Evolutionary conservation across 345 rosid species (phyloP).

Genomic region (Arabis alpina): DNA sequence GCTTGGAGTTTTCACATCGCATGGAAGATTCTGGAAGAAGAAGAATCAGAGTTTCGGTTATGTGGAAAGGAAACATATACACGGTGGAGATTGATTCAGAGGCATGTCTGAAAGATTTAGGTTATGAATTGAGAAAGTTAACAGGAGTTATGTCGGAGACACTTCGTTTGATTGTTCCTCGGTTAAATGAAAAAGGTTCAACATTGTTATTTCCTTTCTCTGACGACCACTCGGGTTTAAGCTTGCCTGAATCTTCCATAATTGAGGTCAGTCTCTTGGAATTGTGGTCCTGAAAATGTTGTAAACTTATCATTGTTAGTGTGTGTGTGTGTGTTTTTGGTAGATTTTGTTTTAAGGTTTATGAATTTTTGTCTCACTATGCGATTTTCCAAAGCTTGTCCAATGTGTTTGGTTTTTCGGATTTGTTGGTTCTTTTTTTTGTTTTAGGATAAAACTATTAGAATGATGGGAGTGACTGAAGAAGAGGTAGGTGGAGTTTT

Average conservation of each 20-base stretch:
- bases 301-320: background rate
- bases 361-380: background rate
- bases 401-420: constrained; percentile 6
- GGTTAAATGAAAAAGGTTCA: constrained; percentile 60
- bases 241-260: constrained; percentile 59
- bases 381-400: background rate
- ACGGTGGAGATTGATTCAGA: constrained; percentile 53
- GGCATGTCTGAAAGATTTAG: constrained; percentile 67
- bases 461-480: constrained; percentile 92
- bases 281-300: background rate
- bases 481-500: constrained; percentile 65
- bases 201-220: constrained; percentile 73
- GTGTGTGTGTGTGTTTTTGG: too few relatives aligned
- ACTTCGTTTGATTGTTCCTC: constrained; percentile 72
- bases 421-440: background rate
- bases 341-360: background rate
- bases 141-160: constrained; percentile 77
- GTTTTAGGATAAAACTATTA: constrained; percentile 66
- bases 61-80: constrained; percentile 82
- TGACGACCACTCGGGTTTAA: constrained; percentile 58
- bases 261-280: constrained; percentile 50
- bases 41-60: constrained; percentile 48
- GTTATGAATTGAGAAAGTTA: constrained; percentile 69
- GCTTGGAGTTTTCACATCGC: constrained; percentile 37
- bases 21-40: constrained; percentile 51